Evolutionary conservation across 495 filamentous ascomycete genomes (phyloP).

Genomic region (Aspergillus hancockii): DNA sequence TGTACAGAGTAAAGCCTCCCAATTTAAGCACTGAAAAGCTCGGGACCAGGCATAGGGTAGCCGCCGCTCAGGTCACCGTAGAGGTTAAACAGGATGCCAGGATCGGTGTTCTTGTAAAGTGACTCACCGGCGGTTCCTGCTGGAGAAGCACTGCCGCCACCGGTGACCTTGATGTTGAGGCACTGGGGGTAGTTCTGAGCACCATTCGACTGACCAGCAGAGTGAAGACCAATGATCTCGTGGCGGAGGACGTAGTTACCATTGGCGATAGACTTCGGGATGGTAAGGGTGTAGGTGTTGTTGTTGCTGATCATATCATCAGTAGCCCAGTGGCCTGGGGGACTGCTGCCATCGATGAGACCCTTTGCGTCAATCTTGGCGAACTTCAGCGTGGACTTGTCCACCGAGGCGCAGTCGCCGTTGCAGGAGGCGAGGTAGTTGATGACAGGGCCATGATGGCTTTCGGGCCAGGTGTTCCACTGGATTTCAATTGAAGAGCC

Average conservation of each 20-base stretch:
- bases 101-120: constrained; percentile 60
- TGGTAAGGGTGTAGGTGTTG: constrained; percentile 65
- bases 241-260: constrained; percentile 80
- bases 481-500: constrained; percentile 57
- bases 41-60: constrained; percentile 56
- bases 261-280: constrained; percentile 59
- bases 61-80: constrained; percentile 43
- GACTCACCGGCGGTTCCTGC: constrained; percentile 56
- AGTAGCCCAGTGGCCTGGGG: constrained; percentile 62
- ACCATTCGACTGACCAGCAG: constrained; percentile 53
- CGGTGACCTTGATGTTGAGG: constrained; percentile 70
- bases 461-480: constrained; percentile 68
- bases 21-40: constrained; percentile 32
- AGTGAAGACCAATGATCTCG: constrained; percentile 76
- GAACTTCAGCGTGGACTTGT: constrained; percentile 63
- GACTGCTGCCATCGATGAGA: constrained; percentile 47
- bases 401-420: constrained; percentile 62
- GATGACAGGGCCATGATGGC: constrained; percentile 70
- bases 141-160: constrained; percentile 57
- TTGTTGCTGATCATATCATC: constrained; percentile 65
- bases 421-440: constrained; percentile 73
- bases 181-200: constrained; percentile 79
- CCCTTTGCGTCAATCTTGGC: constrained; percentile 76
- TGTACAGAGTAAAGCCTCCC: not conserved
- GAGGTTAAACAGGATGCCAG: constrained; percentile 63